phyloP scores from a whole-genome alignment of 2,329 filamentous ascomycete species.

The Cladosporium sp. region DNA sequence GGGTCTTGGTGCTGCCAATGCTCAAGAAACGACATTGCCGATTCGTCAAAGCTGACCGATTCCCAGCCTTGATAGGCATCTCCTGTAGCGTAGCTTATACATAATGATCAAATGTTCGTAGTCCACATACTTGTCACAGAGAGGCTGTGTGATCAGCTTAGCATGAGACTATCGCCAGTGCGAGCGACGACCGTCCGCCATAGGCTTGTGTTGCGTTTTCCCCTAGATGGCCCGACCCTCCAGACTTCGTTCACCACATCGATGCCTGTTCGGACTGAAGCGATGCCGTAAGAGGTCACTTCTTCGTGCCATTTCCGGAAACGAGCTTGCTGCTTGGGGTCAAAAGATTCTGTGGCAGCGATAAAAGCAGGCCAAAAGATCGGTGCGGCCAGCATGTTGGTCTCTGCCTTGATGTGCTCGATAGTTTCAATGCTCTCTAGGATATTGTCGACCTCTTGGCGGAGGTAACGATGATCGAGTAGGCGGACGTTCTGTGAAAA shows the following conservation, averaged over 20 bases:
- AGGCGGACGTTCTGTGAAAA: slow-evolving; percentile 3
- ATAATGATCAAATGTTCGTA: slow-evolving; percentile 16
- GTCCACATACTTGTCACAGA: no score
- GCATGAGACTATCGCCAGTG: neutral
- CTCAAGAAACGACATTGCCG: slow-evolving; percentile 8
- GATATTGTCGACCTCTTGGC: neutral
- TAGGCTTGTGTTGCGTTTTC: neutral
- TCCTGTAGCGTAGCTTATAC: no score
- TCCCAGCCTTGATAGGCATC: no score
- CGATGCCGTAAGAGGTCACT: slow-evolving; percentile 1
- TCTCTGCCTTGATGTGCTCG: slow-evolving; percentile 8
- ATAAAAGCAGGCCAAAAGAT: slow-evolving; percentile 7
- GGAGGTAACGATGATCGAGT: neutral
- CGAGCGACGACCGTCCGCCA: neutral
- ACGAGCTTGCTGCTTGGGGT: neutral
- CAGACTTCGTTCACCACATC: slow-evolving; percentile 1
- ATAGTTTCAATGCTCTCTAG: slow-evolving; percentile 7
- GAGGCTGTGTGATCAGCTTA: neutral
- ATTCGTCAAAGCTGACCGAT: neutral
- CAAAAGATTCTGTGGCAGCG: neutral
- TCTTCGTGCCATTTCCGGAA: slow-evolving; percentile 6
- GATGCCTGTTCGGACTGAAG: slow-evolving; percentile 1
- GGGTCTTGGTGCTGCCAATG: slow-evolving; percentile 22
- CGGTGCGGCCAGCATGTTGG: slow-evolving; percentile 3
- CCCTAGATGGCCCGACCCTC: neutral